Conservation (phyloP, 2,329 filamentous ascomycete species). For the Ceratocystis smalleyi region DNA sequence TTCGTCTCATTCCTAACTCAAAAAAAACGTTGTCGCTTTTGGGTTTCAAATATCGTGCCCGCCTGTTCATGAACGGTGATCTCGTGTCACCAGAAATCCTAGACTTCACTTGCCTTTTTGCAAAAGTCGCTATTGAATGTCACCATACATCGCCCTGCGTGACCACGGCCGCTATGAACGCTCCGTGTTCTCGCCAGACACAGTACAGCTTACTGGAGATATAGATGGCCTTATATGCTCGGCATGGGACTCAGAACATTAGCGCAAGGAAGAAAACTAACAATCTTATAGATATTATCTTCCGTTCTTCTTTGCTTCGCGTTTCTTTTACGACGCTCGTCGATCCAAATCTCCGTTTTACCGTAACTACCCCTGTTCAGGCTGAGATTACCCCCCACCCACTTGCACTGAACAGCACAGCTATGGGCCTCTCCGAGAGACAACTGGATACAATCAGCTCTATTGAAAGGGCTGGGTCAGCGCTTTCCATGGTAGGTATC, state of each 20-base stretch:
- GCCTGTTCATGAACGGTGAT: neutral
- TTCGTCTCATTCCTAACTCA: neutral
- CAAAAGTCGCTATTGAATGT: neutral
- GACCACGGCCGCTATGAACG: neutral
- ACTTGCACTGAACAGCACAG: neutral
- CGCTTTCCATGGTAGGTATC: conserved; percentile 37
- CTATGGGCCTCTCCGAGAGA: conserved; percentile 22
- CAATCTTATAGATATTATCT: neutral
- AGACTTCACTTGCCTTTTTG: neutral
- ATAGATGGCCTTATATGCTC: neutral
- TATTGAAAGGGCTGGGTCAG: conserved; percentile 39
- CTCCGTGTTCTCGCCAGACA: neutral
- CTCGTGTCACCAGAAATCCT: neutral
- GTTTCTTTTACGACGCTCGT: neutral
- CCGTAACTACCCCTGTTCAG: no score
- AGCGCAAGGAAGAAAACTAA: neutral
- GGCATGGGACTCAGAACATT: neutral
- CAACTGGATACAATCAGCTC: conserved; percentile 31
- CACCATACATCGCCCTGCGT: neutral
- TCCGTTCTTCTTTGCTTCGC: neutral
- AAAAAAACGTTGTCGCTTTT: neutral
- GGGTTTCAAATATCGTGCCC: neutral
- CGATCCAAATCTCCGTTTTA: neutral
- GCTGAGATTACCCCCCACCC: neutral
- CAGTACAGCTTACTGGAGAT: neutral